These are phyloP conservation scores for Kazachstania africana DNA, from an alignment of 805 yeast genomes.

Conservation along the genomic window DNA sequence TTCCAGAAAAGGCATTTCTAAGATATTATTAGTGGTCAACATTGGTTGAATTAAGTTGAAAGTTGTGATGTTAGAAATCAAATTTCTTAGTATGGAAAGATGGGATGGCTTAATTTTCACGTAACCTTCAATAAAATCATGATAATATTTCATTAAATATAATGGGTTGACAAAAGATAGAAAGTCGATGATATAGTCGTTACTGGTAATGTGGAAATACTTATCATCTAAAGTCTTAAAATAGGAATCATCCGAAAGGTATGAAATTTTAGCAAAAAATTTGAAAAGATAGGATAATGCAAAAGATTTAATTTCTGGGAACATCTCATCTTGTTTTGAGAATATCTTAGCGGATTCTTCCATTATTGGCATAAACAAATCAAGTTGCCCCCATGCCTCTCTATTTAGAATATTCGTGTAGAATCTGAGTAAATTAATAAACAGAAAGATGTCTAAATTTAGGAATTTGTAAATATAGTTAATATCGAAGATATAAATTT, in stretches of 20 bases:
- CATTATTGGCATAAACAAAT: slow-evolving; percentile 3
- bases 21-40: slow-evolving; percentile 10
- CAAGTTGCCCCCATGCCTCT: too few relatives aligned
- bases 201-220: slow-evolving; percentile 11
- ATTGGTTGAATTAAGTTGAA: slow-evolving; percentile 13
- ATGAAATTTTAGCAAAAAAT: slow-evolving; percentile 17
- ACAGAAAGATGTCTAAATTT: slow-evolving; percentile 14
- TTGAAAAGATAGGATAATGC: slow-evolving; percentile 14
- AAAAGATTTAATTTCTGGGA: slow-evolving; percentile 12
- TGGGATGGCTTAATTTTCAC: slow-evolving; percentile 12
- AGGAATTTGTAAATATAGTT: too few relatives aligned
- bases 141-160: slow-evolving; percentile 12
- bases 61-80: slow-evolving; percentile 9
- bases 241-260: slow-evolving; percentile 8
- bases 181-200: slow-evolving; percentile 13
- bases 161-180: slow-evolving; percentile 22
- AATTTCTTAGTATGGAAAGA: slow-evolving; percentile 16
- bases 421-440: slow-evolving; percentile 16
- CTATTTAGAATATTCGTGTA: slow-evolving; percentile 5
- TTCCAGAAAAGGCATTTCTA: slow-evolving; percentile 22
- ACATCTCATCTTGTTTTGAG: slow-evolving; percentile 7
- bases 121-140: slow-evolving; percentile 1
- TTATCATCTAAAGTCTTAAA: slow-evolving; percentile 11
- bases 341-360: slow-evolving; percentile 13
- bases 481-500: too few relatives aligned